Evolutionary conservation across 2,329 filamentous ascomycete genomes (phyloP).

Genomic region (Trichothecium roseum): DNA sequence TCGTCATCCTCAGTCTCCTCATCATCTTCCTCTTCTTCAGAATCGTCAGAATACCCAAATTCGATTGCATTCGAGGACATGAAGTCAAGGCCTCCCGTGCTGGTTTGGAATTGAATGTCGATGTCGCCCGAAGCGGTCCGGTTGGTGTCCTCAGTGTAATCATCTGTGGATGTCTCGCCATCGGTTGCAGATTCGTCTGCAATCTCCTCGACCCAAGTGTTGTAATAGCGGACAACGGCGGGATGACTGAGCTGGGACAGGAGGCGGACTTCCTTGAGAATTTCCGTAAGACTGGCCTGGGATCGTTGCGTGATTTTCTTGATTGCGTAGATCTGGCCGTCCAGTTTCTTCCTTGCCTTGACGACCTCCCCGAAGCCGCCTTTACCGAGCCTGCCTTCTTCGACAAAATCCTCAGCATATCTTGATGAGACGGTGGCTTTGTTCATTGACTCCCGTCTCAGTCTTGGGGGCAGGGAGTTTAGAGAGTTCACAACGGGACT

Average conservation of each 20-base stretch:
- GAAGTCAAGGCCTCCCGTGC: slow-evolving; percentile 79
- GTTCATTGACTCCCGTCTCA: slow-evolving; percentile 53
- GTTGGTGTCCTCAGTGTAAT: slow-evolving; percentile 24
- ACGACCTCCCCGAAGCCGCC: slow-evolving; percentile 96
- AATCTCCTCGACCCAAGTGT: slow-evolving; percentile 82
- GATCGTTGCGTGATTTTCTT: slow-evolving; percentile 90
- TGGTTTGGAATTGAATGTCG: slow-evolving; percentile 53
- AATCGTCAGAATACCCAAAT: slow-evolving; percentile 56
- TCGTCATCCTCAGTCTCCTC: slow-evolving; percentile 36
- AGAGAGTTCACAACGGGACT: slow-evolving; percentile 30
- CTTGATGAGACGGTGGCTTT: slow-evolving; percentile 50
- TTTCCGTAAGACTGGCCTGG: slow-evolving; percentile 67
- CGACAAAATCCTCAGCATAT: slow-evolving; percentile 82
- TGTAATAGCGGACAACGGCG: slow-evolving; percentile 78
- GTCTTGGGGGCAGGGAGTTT: slow-evolving; percentile 33
- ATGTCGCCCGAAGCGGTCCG: slow-evolving; percentile 28
- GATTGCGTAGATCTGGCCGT: slow-evolving; percentile 88
- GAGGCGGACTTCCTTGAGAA: slow-evolving; percentile 75
- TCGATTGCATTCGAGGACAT: slow-evolving; percentile 80
- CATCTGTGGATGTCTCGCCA: slow-evolving; percentile 43
- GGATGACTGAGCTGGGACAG: slow-evolving; percentile 91
- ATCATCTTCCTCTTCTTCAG: slow-evolving; percentile 34
- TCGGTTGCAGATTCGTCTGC: slow-evolving; percentile 43
- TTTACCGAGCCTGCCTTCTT: slow-evolving; percentile 80
- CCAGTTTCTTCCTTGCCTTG: slow-evolving; percentile 87